Base-by-base conservation (phyloP, 73 alveolate species). In the Durusdinium trenchii region DNA sequence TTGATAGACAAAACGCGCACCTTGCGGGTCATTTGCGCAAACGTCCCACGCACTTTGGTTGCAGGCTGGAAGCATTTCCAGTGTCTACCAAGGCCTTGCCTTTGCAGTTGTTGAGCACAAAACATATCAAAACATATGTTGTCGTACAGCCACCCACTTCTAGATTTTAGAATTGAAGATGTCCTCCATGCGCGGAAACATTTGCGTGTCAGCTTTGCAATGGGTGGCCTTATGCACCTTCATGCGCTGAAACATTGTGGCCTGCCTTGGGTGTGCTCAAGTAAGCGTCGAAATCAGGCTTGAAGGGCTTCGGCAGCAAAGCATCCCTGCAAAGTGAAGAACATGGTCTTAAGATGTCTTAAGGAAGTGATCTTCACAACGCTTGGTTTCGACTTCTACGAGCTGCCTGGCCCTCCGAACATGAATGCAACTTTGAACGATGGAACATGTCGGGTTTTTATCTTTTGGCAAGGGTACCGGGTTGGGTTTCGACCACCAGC, bases 231-330 rank as follows among this genome's bases (percentile, higher is more conserved):
- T 20, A 9, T 20, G 64, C 9, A 54, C 9, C 28, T 9, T 12
- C 9, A 54, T 20, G 28, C 9, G 64, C 64, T 54, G 20, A 54
- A 12, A 12, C 20, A 54, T 9, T 9, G 64, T 73, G 48, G 30
- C 14, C 42, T 42, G 73, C 98, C 98, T 91, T 91, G 47, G 90
- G 84, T 30, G 98, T 91, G 57, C 98, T 91, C 90, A 91, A 78
- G 61, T 69, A 91, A 47, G 98, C 98, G 42, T 71, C 86, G 98
- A 91, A 91, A 54, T 91, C 98, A 18, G 98, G 98, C 40, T 54
- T 46, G 90, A 91, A 91, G 38, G 23, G 64, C 18, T 43, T 46
- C 85, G 75, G 50, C 28, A 52, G 42, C 84, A 91, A 45, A 2
- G 98, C 98, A 12, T 91, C 98, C 98, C 98, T 91, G 67, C 47